A percentile compares a stretch with the other conserved stretches of the same genome.
These are phyloP conservation scores for Chondrostereum purpureum DNA, from an alignment of 1,284 basidiomycete species.

Conservation along the genomic window DNA sequence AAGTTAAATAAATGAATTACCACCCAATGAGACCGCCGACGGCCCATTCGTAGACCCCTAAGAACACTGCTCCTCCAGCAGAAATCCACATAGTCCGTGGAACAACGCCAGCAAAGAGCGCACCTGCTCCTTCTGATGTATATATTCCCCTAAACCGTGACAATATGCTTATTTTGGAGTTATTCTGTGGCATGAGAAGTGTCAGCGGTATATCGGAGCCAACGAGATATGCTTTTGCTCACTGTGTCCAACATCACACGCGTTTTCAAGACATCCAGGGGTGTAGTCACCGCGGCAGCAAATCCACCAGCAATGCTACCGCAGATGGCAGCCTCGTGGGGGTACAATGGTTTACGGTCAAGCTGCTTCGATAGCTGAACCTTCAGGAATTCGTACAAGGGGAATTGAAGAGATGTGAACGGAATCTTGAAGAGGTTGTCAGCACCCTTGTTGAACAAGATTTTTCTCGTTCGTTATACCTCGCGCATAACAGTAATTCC, in stretches of 20 bases:
- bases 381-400: constrained; percentile 91
- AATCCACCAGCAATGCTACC: constrained; percentile 89
- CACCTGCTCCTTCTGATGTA: constrained; percentile 62
- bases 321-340: constrained; percentile 85
- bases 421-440: constrained; percentile 74
- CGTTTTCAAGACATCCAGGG: constrained; percentile 95
- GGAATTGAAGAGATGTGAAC: constrained; percentile 97
- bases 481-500: constrained; percentile 42
- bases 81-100: constrained; percentile 96
- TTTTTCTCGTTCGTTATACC: too few relatives aligned
- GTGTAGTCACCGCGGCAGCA: constrained; percentile 89
- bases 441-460: too few relatives aligned
- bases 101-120: constrained; percentile 83
- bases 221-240: too few relatives aligned
- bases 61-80: constrained; percentile 92
- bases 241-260: constrained; percentile 93
- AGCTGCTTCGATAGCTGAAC: constrained; percentile 44
- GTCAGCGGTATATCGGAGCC: background rate
- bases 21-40: constrained; percentile 19
- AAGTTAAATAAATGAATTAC: too few relatives aligned
- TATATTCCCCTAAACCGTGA: constrained; percentile 64
- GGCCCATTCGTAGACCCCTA: constrained; percentile 87
- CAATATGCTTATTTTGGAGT: constrained; percentile 35
- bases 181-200: background rate
- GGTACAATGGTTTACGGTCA: constrained; percentile 53